Percentiles rank a stretch among this genome's conserved stretches.
Conservation (phyloP, 1,284 basidiomycete species). For the Stereum hirsutum region DNA sequence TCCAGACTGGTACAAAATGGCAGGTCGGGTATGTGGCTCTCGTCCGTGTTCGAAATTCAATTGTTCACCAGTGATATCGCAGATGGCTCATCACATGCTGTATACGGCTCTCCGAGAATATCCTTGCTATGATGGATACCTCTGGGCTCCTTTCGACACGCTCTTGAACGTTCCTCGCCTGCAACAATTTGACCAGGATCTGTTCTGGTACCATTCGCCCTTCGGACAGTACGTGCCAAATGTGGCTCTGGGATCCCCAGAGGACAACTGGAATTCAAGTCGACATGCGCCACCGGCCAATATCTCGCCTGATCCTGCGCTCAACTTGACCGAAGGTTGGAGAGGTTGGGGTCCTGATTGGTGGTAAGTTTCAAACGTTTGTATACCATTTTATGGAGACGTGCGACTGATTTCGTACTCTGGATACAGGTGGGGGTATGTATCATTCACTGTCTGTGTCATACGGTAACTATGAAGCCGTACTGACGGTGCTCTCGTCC, state of each 20-base stretch:
- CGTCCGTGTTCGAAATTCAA: no score
- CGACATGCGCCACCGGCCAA: slow-evolving; percentile 26
- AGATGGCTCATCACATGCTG: slow-evolving; percentile 47
- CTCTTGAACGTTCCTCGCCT: slow-evolving; percentile 40
- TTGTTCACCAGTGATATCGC: not conserved
- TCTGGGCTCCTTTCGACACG: slow-evolving; percentile 44
- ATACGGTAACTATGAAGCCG: not conserved
- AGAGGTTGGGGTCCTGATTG: slow-evolving; percentile 31
- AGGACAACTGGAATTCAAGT: slow-evolving; percentile 14
- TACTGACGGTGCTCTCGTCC: slow-evolving; percentile 1
- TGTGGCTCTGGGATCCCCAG: slow-evolving; percentile 18
- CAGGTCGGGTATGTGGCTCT: slow-evolving; percentile 28
- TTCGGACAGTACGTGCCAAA: slow-evolving; percentile 33
- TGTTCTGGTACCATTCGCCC: slow-evolving; percentile 42
- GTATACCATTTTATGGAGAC: not conserved
- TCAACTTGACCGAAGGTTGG: slow-evolving; percentile 27
- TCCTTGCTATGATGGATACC: slow-evolving; percentile 39
- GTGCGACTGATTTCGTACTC: not conserved
- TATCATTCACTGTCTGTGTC: not conserved
- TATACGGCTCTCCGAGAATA: slow-evolving; percentile 34
- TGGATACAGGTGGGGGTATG: slow-evolving; percentile 29
- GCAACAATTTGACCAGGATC: slow-evolving; percentile 31
- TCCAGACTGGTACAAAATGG: slow-evolving; percentile 29
- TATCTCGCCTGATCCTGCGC: slow-evolving; percentile 29
- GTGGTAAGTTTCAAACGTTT: slow-evolving; percentile 25